phyloP scores from a whole-genome alignment of 371 early-diverging fungal genomes.

The Mortierella sp. region DNA sequence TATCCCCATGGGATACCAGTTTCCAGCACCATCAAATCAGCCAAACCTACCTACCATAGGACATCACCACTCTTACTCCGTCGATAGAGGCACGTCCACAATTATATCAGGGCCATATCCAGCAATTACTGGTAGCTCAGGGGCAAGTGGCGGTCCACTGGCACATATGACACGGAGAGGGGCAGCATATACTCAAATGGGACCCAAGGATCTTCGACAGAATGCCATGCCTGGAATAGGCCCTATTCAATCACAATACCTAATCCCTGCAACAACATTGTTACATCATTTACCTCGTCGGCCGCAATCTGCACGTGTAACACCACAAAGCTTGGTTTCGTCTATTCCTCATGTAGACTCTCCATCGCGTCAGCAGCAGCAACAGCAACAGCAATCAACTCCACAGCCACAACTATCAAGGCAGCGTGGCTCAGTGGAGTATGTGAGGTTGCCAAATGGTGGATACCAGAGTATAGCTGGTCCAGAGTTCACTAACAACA shows the following conservation, averaged over 20 bases:
- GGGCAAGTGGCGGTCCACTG: neutral
- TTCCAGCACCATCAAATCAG: conserved; percentile 7
- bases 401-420: conserved; percentile 1
- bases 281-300: conserved; percentile 34
- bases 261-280: conserved; percentile 32
- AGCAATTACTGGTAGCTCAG: neutral
- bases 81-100: conserved; percentile 14
- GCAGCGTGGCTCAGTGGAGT: conserved; percentile 22
- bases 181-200: neutral
- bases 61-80: conserved; percentile 36
- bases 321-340: conserved; percentile 1
- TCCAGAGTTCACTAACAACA: neutral
- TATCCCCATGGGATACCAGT: conserved; percentile 20
- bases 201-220: conserved; percentile 4
- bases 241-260: conserved; percentile 20
- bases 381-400: conserved; percentile 1
- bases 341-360: conserved; percentile 11
- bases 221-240: neutral
- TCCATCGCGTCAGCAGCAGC: conserved; percentile 15
- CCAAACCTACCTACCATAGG: conserved; percentile 15
- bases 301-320: conserved; percentile 28
- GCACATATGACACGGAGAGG: conserved; percentile 2
- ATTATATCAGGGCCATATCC: conserved; percentile 7
- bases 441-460: conserved; percentile 19
- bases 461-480: conserved; percentile 22